phyloP scores from a whole-genome alignment of 1,139 yeast species.

The Blastobotrys illinoisensis region DNA sequence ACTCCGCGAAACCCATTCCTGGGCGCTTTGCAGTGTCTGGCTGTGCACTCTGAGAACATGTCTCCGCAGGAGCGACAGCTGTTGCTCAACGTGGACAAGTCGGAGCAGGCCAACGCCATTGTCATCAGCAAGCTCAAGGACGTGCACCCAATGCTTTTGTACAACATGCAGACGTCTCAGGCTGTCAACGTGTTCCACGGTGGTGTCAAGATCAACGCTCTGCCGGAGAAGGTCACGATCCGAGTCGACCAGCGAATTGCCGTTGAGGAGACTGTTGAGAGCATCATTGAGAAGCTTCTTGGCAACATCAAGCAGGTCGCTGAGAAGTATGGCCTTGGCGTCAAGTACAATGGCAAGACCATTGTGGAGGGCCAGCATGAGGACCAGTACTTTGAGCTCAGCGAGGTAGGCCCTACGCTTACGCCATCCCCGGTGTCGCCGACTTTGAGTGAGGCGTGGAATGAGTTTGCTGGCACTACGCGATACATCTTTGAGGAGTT shows the following conservation, averaged over 20 bases:
- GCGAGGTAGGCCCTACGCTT: conserved; percentile 20
- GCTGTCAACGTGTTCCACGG: conserved; percentile 67
- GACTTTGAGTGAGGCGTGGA: conserved; percentile 48
- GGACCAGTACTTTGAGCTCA: conserved; percentile 12
- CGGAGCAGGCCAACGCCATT: conserved; percentile 18
- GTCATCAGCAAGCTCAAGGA: conserved; percentile 15
- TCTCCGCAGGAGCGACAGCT: conserved; percentile 18
- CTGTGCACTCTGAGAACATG: conserved; percentile 18
- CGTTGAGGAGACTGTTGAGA: conserved; percentile 43
- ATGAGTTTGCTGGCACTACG: conserved; percentile 50
- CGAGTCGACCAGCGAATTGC: conserved; percentile 57
- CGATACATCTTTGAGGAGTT: conserved; percentile 53
- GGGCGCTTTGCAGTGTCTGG: conserved; percentile 38
- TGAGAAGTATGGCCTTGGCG: conserved; percentile 42
- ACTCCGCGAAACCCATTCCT: conserved; percentile 49
- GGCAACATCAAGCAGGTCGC: conserved; percentile 41
- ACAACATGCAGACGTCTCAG: conserved; percentile 55
- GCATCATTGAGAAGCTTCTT: conserved; percentile 39
- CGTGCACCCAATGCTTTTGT: conserved; percentile 22
- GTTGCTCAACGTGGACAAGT: conserved; percentile 16
- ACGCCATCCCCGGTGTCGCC: conserved; percentile 58
- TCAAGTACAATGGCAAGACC: conserved; percentile 35
- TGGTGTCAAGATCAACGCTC: conserved; percentile 65
- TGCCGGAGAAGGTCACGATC: conserved; percentile 61
- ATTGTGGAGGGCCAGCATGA: conserved; percentile 12